phyloP scores from a whole-genome alignment of 2,329 filamentous ascomycete genomes.

The Fusarium denticulatum region DNA sequence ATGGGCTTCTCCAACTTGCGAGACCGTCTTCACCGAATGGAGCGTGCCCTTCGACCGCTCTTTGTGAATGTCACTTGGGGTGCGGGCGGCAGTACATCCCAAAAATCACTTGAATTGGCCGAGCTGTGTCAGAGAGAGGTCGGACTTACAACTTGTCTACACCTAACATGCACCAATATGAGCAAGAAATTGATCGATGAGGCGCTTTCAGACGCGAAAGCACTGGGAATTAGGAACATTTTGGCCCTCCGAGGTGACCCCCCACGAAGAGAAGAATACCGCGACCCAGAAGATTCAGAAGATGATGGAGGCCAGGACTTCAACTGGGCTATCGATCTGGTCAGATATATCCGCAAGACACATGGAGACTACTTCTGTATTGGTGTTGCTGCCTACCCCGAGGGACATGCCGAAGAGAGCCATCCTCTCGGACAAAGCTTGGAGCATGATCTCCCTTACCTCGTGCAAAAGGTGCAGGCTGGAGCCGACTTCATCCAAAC shows the following conservation, averaged over 20 bases:
- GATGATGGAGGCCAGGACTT: constrained; percentile 80
- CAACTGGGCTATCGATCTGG: constrained; percentile 87
- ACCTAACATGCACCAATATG: constrained; percentile 99
- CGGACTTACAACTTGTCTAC: constrained; percentile 91
- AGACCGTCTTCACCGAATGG: constrained; percentile 93
- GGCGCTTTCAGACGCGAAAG: constrained; percentile 89
- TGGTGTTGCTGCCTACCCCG: constrained; percentile 93
- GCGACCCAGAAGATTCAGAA: constrained; percentile 65
- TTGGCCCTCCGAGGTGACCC: constrained; percentile 92
- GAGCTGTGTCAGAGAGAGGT: constrained; percentile 94
- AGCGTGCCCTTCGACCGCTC: constrained; percentile 85
- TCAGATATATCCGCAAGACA: constrained; percentile 84
- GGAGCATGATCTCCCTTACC: constrained; percentile 85
- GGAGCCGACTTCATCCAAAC: constrained; percentile 99
- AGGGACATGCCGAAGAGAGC: constrained; percentile 92
- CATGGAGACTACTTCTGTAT: constrained; percentile 97
- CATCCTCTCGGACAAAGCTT: constrained; percentile 75
- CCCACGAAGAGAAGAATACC: constrained; percentile 88
- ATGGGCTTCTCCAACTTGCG: constrained; percentile 96
- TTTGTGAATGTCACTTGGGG: constrained; percentile 99
- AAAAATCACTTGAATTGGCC: constrained; percentile 91
- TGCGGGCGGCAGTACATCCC: constrained; percentile 89
- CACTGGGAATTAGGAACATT: constrained; percentile 91
- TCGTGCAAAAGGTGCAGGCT: constrained; percentile 89
- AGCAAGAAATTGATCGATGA: constrained; percentile 85